A percentile compares a stretch with the other conserved stretches of the same genome.
Evolutionary conservation across 2,329 filamentous ascomycete genomes (phyloP).

Genomic region (Colletotrichum navitas): DNA sequence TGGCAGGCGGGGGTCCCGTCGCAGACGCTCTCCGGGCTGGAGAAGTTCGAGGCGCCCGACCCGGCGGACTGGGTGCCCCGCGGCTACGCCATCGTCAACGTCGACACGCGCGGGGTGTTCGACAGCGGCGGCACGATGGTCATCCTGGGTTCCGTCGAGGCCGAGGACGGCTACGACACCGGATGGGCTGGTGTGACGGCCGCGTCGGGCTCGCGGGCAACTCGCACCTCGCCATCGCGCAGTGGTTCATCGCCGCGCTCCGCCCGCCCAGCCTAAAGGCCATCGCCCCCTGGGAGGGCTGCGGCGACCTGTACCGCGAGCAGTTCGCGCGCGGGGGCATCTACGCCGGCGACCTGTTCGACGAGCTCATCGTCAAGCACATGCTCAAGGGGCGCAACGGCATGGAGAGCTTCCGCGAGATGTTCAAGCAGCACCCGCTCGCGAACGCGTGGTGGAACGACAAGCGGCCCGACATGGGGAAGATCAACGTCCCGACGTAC

Average conservation of each 20-base stretch:
- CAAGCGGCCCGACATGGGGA: slow-evolving; percentile 44
- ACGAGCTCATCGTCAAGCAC: slow-evolving; percentile 38
- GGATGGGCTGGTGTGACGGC: slow-evolving; percentile 47
- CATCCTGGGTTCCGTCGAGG: slow-evolving; percentile 45
- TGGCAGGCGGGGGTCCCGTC: slow-evolving; percentile 54
- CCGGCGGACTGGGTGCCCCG: slow-evolving; percentile 48
- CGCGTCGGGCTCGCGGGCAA: slow-evolving; percentile 47
- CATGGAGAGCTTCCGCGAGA: slow-evolving; percentile 44
- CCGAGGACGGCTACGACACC: slow-evolving; percentile 45
- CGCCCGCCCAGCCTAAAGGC: slow-evolving; percentile 41
- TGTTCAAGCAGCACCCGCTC: slow-evolving; percentile 44
- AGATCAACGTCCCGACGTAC: slow-evolving; percentile 45
- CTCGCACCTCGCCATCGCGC: slow-evolving; percentile 46
- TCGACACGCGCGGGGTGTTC: slow-evolving; percentile 48
- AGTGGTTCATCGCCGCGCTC: slow-evolving; percentile 45
- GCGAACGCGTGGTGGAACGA: slow-evolving; percentile 46
- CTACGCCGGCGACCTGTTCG: slow-evolving; percentile 43
- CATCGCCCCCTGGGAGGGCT: slow-evolving; percentile 58
- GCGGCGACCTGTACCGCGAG: slow-evolving; percentile 45
- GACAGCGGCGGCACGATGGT: slow-evolving; percentile 47
- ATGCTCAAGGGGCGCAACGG: slow-evolving; percentile 44
- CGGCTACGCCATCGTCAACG: slow-evolving; percentile 49
- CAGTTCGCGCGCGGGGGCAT: slow-evolving; percentile 46
- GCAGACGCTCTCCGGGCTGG: slow-evolving; percentile 42
- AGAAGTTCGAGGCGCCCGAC: slow-evolving; percentile 50